These are phyloP conservation scores for Debaryomyces fabryi DNA, from an alignment of 1,139 yeast species.

Conservation along the genomic window DNA sequence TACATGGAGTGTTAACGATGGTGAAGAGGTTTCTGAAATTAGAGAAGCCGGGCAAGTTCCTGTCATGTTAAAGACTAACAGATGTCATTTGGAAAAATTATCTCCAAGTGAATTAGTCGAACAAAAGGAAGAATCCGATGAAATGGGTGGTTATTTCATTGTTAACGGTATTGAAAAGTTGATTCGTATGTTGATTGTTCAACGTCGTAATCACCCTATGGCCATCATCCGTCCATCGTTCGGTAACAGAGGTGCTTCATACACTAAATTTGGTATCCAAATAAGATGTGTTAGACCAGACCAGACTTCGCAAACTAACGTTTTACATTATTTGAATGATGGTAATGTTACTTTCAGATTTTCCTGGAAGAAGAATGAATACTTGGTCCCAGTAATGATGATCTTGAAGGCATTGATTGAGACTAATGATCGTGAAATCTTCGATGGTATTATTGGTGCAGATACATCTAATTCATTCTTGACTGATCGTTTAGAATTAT, in stretches of 20 bases:
- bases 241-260: slow-evolving; percentile 89
- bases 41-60: slow-evolving; percentile 95
- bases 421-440: slow-evolving; percentile 91
- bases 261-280: slow-evolving; percentile 90
- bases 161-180: slow-evolving; percentile 97
- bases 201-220: slow-evolving; percentile 97
- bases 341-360: slow-evolving; percentile 97
- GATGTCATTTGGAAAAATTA: slow-evolving; percentile 86
- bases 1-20: slow-evolving; percentile 84
- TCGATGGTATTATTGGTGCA: slow-evolving; percentile 92
- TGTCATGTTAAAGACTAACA: slow-evolving; percentile 82
- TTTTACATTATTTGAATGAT: slow-evolving; percentile 89
- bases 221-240: slow-evolving; percentile 95
- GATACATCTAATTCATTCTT: slow-evolving; percentile 87
- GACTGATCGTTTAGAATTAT: slow-evolving; percentile 95
- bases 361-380: slow-evolving; percentile 96
- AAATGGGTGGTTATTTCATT: slow-evolving; percentile 93
- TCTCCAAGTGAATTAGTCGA: slow-evolving; percentile 81
- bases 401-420: slow-evolving; percentile 86
- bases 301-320: slow-evolving; percentile 96
- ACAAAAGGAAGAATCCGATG: slow-evolving; percentile 89
- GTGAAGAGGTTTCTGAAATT: slow-evolving; percentile 75
- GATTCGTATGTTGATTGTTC: slow-evolving; percentile 96
- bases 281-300: slow-evolving; percentile 94
- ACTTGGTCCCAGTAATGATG: slow-evolving; percentile 91